phyloP scores from a whole-genome alignment of 805 yeast species.

The Clavispora phyllophila region DNA sequence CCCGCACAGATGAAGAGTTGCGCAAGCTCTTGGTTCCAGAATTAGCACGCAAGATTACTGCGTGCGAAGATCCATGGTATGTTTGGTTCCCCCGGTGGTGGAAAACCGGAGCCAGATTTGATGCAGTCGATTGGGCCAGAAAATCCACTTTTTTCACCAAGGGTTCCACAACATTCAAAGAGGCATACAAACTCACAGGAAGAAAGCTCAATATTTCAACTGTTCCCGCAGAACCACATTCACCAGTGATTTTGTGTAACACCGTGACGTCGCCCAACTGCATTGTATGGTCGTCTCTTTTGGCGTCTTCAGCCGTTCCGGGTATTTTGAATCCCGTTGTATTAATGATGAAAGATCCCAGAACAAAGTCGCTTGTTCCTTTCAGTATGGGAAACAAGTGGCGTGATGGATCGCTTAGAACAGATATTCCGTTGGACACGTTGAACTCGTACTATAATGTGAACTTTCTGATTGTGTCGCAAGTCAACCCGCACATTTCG shows the following conservation, averaged over 20 bases:
- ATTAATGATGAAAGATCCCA: slow-evolving; percentile 57
- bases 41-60: slow-evolving; percentile 58
- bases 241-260: slow-evolving; percentile 75
- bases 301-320: slow-evolving; percentile 81
- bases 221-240: slow-evolving; percentile 77
- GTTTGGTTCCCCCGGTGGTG: slow-evolving; percentile 63
- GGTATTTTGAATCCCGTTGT: slow-evolving; percentile 78
- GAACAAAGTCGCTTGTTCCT: slow-evolving; percentile 45
- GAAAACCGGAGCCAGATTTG: slow-evolving; percentile 75
- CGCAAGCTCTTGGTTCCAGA: slow-evolving; percentile 51
- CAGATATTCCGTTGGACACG: slow-evolving; percentile 74
- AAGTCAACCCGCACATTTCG: slow-evolving; percentile 78
- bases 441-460: slow-evolving; percentile 72
- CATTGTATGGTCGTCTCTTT: slow-evolving; percentile 71
- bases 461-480: slow-evolving; percentile 71
- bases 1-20: slow-evolving; percentile 66
- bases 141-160: slow-evolving; percentile 64
- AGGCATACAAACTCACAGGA: slow-evolving; percentile 65
- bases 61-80: slow-evolving; percentile 59
- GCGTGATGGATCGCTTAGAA: slow-evolving; percentile 74
- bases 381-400: slow-evolving; percentile 71
- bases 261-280: slow-evolving; percentile 75
- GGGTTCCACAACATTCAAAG: slow-evolving; percentile 69
- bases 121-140: slow-evolving; percentile 68
- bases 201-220: slow-evolving; percentile 67